Evolutionary conservation across 306 rosid species (phyloP).

Genomic region (Crotalaria pallida): DNA sequence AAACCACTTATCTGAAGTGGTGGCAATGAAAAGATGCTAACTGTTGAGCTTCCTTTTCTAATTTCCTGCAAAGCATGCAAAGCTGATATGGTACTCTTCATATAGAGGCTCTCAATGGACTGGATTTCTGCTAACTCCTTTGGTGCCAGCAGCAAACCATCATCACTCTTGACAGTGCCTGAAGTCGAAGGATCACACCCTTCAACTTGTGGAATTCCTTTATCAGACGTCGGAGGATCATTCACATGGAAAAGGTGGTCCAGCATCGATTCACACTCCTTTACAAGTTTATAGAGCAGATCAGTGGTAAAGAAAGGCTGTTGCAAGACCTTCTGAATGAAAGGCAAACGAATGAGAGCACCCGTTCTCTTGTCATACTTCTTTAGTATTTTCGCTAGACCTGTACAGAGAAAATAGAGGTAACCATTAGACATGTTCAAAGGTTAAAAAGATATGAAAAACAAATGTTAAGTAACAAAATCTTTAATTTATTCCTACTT

Average conservation of each 20-base stretch:
- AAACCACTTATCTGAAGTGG: constrained; percentile 56
- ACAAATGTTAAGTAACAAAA: not conserved
- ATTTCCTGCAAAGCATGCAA: constrained; percentile 81
- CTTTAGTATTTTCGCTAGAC: constrained; percentile 87
- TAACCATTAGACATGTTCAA: not conserved
- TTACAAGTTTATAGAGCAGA: constrained; percentile 89
- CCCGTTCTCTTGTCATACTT: constrained; percentile 99
- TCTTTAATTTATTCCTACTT: not conserved
- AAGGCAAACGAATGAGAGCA: constrained; percentile 92
- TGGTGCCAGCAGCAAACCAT: constrained; percentile 43
- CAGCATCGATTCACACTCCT: constrained; percentile 87
- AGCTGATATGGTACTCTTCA: constrained; percentile 83
- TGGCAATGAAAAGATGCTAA: constrained; percentile 78
- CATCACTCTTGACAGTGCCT: constrained; percentile 32
- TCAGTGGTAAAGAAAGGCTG: constrained; percentile 96
- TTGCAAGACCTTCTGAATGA: constrained; percentile 87
- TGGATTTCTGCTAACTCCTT: constrained; percentile 78
- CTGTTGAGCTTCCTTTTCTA: constrained; percentile 86
- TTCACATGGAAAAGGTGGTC: constrained; percentile 62
- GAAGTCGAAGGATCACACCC: constrained; percentile 60
- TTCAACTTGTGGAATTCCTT: constrained; percentile 40
- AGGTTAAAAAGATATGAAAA: not conserved
- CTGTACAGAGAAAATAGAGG: constrained; percentile 37
- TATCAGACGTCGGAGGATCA: constrained; percentile 38
- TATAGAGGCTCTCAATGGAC: constrained; percentile 73